Conservation (phyloP, 495 filamentous ascomycete genomes). For the Xylaria grammica region DNA sequence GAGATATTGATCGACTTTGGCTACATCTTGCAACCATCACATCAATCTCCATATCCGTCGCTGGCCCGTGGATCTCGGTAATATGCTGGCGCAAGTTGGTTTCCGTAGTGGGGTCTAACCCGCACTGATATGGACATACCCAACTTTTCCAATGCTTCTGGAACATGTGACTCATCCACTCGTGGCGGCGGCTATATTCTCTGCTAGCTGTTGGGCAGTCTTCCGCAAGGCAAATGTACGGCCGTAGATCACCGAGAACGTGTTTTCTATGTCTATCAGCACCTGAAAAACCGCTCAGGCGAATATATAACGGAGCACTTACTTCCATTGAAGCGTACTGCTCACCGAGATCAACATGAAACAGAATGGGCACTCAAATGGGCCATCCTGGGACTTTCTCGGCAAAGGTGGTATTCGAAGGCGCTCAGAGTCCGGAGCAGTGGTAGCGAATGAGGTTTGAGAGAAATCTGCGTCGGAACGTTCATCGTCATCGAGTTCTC, state of each 20-base stretch:
- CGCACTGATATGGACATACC: constrained; percentile 14
- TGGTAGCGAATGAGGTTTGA: constrained; percentile 29
- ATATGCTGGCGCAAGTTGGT: constrained; percentile 2
- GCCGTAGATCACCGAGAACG: constrained; percentile 38
- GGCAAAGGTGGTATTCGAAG: constrained; percentile 28
- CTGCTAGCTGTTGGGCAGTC: constrained; percentile 15
- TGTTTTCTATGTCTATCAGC: constrained; percentile 31
- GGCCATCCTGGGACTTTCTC: constrained; percentile 21
- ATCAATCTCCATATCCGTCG: constrained; percentile 9
- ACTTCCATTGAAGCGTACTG: constrained; percentile 42
- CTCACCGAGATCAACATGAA: constrained; percentile 36
- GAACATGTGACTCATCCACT: constrained; percentile 11
- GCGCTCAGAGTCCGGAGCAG: constrained; percentile 2
- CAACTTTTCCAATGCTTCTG: constrained; percentile 16
- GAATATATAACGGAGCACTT: constrained; percentile 5
- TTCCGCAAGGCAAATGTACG: constrained; percentile 37
- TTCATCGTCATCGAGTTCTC: constrained; percentile 27
- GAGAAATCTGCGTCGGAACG: constrained; percentile 27
- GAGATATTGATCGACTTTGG: neutral
- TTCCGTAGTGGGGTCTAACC: neutral
- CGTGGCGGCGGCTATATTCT: constrained; percentile 4
- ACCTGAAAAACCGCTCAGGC: neutral
- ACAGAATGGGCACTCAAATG: constrained; percentile 46
- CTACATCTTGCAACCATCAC: neutral
- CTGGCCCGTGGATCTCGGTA: neutral